Evolutionary conservation across 306 rosid species (phyloP), one percentile per base, ranked within the genome.

Genomic region (Mucuna pruriens): DNA sequence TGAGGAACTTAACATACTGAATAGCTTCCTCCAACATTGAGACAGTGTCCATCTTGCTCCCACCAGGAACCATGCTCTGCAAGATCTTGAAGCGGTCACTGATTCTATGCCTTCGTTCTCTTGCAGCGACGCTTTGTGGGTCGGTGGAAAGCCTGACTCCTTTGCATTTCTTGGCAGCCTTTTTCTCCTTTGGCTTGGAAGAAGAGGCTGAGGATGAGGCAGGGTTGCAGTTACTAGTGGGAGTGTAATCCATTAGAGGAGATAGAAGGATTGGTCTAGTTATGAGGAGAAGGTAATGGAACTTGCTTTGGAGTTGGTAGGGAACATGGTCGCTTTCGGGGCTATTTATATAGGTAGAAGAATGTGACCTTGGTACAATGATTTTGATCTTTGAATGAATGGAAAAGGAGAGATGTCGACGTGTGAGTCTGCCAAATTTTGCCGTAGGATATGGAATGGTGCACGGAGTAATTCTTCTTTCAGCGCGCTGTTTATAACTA

Each of bases 121-220:
- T 83, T 0, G 99, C 99, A 0, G 99, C 99, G 44, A 95, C 93
- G 81, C 99, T 93, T 38, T 95, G 99, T 4, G 99, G 97, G 61
- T 95, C 97, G 1, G 95, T 95, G 0, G 99, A 95, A 4, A 95
- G 97, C 83, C 80, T 91, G 91, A 89, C 85, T 3, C 84, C 86
- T 23, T 84, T 87, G 76, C 33, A 79, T 52, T 85, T 85, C 54
- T 51, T 85, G 83, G 4, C 42, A 67, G 52, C 15, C 49, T 86
- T 86, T 16, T 36, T 66, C 72, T 39, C 52, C 31, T 81, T 63
- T 42, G 81, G 15, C 44, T 44, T 85, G 0, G 91, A 86, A 38
- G 88, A 87, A 36, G 88, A 86, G 10, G 82, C 85, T 52, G 87
- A 79, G 13, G 87, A 81, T 49, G 75, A 39, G 4, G 87, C 65